Percentiles rank a stretch among this genome's conserved stretches.
phyloP scores from a whole-genome alignment of 2,329 filamentous ascomycete genomes.

The Pestalotiopsis sp. region DNA sequence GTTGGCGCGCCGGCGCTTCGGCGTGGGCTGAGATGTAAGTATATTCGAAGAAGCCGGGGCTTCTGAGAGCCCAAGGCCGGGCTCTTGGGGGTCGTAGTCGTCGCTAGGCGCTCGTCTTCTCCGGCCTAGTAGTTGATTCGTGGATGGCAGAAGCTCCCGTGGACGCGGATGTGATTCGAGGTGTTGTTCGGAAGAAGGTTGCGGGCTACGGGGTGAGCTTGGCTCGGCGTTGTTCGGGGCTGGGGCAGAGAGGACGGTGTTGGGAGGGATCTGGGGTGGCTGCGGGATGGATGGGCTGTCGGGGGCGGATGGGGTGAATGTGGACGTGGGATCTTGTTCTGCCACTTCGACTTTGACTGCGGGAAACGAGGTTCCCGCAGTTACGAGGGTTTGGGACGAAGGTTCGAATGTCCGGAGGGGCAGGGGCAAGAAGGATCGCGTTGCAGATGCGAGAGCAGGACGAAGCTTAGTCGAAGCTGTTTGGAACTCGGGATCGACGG shows the following conservation, averaged over 20 bases:
- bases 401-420: background rate
- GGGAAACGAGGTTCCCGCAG: constrained; percentile 45
- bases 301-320: constrained; percentile 65
- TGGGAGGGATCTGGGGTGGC: constrained; percentile 50
- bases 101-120: constrained; percentile 52
- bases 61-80: constrained; percentile 24
- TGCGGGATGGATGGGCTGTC: constrained; percentile 66
- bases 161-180: constrained; percentile 21
- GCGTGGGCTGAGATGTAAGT: constrained; percentile 37
- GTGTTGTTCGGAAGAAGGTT: constrained; percentile 20
- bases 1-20: constrained; percentile 62
- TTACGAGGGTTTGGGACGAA: constrained; percentile 18
- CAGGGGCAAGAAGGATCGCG: background rate
- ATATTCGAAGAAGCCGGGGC: constrained; percentile 22
- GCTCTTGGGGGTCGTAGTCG: constrained; percentile 31
- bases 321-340: constrained; percentile 60
- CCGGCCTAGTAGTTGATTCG: constrained; percentile 53
- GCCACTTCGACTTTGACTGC: constrained; percentile 68
- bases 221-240: constrained; percentile 22
- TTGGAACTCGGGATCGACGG: background rate
- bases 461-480: background rate
- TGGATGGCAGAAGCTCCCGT: constrained; percentile 22
- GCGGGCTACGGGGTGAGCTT: constrained; percentile 22
- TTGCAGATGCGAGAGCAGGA: background rate
- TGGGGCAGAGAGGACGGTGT: constrained; percentile 47